These are phyloP conservation scores for Diplocarpon rosae DNA, from an alignment of 2,329 filamentous ascomycete species.

Conservation along the genomic window DNA sequence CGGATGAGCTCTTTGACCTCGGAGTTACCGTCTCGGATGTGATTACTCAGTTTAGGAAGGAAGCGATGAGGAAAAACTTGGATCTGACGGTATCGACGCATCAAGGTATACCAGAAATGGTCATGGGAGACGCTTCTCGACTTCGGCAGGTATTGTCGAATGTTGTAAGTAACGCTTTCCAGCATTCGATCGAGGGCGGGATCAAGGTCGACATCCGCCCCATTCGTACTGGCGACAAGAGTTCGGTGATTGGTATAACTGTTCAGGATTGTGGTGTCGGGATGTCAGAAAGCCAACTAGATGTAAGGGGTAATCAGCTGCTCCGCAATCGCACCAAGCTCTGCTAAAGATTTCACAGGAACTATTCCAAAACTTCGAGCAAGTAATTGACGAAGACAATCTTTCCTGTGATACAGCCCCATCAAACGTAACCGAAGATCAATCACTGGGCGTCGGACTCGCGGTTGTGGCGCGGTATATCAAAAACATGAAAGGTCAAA, in stretches of 20 bases:
- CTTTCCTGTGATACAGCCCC: not conserved
- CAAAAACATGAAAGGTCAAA: slow-evolving; percentile 78
- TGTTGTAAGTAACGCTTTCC: slow-evolving; percentile 72
- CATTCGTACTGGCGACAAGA: slow-evolving; percentile 38
- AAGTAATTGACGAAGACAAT: slow-evolving; percentile 34
- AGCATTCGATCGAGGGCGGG: slow-evolving; percentile 58
- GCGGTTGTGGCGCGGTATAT: slow-evolving; percentile 79
- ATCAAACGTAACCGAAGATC: slow-evolving; percentile 28
- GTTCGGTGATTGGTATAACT: slow-evolving; percentile 59
- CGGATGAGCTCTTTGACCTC: slow-evolving; percentile 71
- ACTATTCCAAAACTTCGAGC: slow-evolving; percentile 46
- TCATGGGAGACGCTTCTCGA: slow-evolving; percentile 67
- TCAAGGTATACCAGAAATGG: slow-evolving; percentile 55
- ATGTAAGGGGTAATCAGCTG: slow-evolving; percentile 26
- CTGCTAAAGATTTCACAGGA: slow-evolving; percentile 15
- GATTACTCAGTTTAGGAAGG: slow-evolving; percentile 59
- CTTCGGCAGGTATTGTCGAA: slow-evolving; percentile 75
- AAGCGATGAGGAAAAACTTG: slow-evolving; percentile 66
- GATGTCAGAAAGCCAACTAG: slow-evolving; percentile 51
- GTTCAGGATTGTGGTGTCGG: slow-evolving; percentile 65
- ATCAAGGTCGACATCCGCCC: slow-evolving; percentile 63
- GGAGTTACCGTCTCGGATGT: slow-evolving; percentile 61
- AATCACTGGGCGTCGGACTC: slow-evolving; percentile 64
- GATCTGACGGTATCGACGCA: slow-evolving; percentile 57
- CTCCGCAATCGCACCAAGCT: not conserved